Evolutionary conservation across 2,329 filamentous ascomycete species (phyloP).

Genomic region (Cercospora janseana): DNA sequence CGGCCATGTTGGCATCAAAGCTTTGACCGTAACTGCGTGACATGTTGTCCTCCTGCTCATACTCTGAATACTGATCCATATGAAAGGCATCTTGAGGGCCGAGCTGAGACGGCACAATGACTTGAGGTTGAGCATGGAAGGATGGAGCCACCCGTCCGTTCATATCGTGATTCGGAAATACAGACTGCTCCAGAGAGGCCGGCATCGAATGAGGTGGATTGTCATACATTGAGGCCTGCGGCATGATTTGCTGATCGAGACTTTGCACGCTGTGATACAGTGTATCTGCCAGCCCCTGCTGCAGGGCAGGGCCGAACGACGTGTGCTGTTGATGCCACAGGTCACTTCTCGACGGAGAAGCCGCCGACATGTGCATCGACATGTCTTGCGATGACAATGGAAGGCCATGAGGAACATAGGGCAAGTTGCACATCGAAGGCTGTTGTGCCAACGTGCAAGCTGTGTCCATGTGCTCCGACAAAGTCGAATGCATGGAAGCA

Average conservation of each 20-base stretch:
- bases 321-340: constrained; percentile 8
- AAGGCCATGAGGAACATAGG: constrained; percentile 7
- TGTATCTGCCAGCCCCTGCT: constrained; percentile 8
- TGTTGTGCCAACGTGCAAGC: constrained; percentile 17
- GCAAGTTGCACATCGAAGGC: constrained; percentile 15
- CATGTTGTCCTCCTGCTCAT: constrained; percentile 16
- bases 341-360: constrained; percentile 12
- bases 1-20: constrained; percentile 20
- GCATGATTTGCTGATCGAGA: constrained; percentile 10
- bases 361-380: constrained; percentile 3
- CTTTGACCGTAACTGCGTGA: constrained; percentile 15
- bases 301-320: constrained; percentile 1
- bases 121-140: constrained; percentile 16
- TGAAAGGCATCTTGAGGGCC: constrained; percentile 26
- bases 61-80: constrained; percentile 21
- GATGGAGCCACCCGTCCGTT: not conserved
- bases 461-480: constrained; percentile 5
- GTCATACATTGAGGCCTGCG: constrained; percentile 18
- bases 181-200: constrained; percentile 17
- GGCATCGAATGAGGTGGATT: constrained; percentile 11
- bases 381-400: not conserved
- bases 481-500: constrained; percentile 15
- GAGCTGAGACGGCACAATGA: constrained; percentile 32
- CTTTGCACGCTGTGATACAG: constrained; percentile 16
- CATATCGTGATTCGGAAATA: constrained; percentile 12